Evolutionary conservation across 192 early-diverging fungal species (phyloP).

Genomic region (Polychytrium aggregatum): DNA sequence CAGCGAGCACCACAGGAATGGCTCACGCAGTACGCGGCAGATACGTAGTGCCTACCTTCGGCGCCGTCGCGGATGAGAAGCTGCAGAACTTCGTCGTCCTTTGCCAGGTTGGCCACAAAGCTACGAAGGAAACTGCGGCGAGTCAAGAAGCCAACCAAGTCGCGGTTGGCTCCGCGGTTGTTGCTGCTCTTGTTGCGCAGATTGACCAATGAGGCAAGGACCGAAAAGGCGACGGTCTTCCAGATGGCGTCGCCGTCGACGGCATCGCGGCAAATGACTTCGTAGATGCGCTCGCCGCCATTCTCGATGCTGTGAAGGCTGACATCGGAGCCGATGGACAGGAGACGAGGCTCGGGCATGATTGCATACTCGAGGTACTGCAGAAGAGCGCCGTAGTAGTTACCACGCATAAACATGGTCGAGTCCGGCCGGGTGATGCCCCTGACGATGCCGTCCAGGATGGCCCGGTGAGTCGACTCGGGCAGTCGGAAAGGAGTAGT

Average conservation of each 20-base stretch:
- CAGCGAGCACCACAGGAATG: neutral
- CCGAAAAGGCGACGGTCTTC: slow-evolving; percentile 74
- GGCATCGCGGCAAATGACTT: slow-evolving; percentile 68
- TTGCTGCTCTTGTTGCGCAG: slow-evolving; percentile 9
- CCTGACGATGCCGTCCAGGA: slow-evolving; percentile 40
- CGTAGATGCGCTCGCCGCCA: slow-evolving; percentile 60
- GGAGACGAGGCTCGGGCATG: too few relatives aligned
- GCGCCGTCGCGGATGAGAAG: neutral
- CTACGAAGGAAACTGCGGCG: slow-evolving; percentile 34
- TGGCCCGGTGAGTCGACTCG: slow-evolving; percentile 21
- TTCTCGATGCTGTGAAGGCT: slow-evolving; percentile 12
- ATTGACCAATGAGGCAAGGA: slow-evolving; percentile 37
- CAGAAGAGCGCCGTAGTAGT: slow-evolving; percentile 67
- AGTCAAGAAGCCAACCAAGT: slow-evolving; percentile 22
- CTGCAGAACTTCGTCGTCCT: slow-evolving; percentile 22
- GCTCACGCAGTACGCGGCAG: neutral
- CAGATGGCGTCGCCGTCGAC: slow-evolving; percentile 68
- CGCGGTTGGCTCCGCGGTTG: too few relatives aligned
- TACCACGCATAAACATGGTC: slow-evolving; percentile 55
- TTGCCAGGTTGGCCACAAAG: slow-evolving; percentile 27
- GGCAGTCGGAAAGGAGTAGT: slow-evolving; percentile 13
- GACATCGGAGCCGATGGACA: slow-evolving; percentile 13
- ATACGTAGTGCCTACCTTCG: neutral
- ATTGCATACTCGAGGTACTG: slow-evolving; percentile 58
- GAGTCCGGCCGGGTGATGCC: slow-evolving; percentile 47